Percentiles rank a stretch among this genome's conserved stretches.
These are phyloP conservation scores for Ochromonas danica DNA, from an alignment of 108 stramenopile species.

Conservation along the genomic window DNA sequence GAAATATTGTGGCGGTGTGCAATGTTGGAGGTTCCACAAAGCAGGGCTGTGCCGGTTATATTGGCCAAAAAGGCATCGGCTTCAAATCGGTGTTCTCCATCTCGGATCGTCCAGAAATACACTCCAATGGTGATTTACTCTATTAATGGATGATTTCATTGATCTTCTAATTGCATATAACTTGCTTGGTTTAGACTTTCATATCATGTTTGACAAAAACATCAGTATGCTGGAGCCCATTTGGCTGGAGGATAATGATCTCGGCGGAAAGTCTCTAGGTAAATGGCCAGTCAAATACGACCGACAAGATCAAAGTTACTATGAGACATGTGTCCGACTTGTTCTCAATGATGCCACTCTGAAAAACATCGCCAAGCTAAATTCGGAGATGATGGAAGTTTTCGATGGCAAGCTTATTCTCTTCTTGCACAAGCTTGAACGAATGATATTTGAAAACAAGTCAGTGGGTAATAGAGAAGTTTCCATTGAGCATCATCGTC, in stretches of 20 bases:
- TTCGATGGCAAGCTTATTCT: slow-evolving; percentile 4
- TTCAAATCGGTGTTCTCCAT: slow-evolving; percentile 23
- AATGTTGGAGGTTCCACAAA: neutral
- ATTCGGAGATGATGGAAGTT: neutral
- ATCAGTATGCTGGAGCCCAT: slow-evolving; percentile 9
- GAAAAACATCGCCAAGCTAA: neutral
- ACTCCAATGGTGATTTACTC: neutral
- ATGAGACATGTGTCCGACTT: slow-evolving; percentile 6
- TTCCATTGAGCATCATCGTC: too few relatives aligned
- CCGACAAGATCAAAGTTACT: neutral
- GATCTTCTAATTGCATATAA: too few relatives aligned
- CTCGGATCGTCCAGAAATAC: neutral
- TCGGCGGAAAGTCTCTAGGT: too few relatives aligned
- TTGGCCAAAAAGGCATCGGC: slow-evolving; percentile 20
- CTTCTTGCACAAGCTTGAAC: neutral
- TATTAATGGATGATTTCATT: neutral
- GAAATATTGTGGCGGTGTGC: neutral
- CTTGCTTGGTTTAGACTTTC: neutral
- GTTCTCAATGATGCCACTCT: neutral
- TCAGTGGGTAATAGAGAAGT: too few relatives aligned
- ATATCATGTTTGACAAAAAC: neutral
- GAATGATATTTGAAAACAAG: neutral
- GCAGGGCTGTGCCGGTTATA: neutral
- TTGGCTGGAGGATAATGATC: neutral
- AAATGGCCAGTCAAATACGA: neutral